Conservation (phyloP, 1,284 basidiomycete genomes). For the Neolentinus lepideus region DNA sequence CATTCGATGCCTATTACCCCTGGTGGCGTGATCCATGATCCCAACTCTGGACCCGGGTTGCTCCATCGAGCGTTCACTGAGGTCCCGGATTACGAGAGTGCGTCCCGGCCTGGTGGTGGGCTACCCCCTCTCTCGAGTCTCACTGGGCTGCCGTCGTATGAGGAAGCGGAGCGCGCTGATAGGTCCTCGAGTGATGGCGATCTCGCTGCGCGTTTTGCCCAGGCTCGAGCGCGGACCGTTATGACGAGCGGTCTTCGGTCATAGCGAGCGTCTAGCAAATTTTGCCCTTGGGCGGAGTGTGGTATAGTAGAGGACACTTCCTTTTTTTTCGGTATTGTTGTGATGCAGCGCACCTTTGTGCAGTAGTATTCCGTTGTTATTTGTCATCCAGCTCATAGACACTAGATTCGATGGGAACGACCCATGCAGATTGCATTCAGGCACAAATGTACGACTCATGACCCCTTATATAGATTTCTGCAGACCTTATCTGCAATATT, state of each 20-base stretch:
- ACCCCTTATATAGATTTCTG: background rate
- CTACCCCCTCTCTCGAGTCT: slow-evolving; percentile 76
- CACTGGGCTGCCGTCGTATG: slow-evolving; percentile 75
- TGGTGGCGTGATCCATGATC: slow-evolving; percentile 8
- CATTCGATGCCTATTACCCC: background rate
- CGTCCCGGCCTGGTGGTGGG: slow-evolving; percentile 71
- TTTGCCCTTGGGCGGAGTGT: background rate
- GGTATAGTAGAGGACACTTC: background rate
- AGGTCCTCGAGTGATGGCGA: slow-evolving; percentile 13
- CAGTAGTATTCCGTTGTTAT: background rate
- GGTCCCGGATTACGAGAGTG: slow-evolving; percentile 82
- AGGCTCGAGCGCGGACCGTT: background rate
- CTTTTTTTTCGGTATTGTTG: background rate
- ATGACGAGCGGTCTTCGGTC: background rate
- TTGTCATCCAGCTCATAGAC: background rate
- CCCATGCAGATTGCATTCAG: background rate
- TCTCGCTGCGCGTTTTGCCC: slow-evolving; percentile 11
- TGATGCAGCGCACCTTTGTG: background rate
- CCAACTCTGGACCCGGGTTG: slow-evolving; percentile 30
- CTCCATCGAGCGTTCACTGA: slow-evolving; percentile 58
- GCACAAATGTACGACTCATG: background rate
- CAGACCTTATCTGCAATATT: too few relatives aligned
- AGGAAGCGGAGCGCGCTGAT: slow-evolving; percentile 36
- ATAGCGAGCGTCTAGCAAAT: background rate
- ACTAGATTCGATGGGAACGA: background rate